phyloP scores from a whole-genome alignment of 2,329 filamentous ascomycete genomes.

The Bipolaris victoriae region DNA sequence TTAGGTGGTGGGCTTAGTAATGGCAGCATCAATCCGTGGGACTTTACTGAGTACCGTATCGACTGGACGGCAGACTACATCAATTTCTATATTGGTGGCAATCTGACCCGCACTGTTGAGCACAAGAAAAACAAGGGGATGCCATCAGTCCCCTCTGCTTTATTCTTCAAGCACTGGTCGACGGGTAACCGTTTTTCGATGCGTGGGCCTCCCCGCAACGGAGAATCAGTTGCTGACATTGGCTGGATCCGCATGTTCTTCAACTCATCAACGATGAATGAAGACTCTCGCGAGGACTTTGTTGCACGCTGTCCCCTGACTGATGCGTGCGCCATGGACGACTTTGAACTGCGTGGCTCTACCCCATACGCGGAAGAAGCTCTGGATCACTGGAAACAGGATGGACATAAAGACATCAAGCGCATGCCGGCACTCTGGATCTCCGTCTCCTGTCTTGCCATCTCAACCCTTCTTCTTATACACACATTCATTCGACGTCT shows the following conservation, averaged over 20 bases:
- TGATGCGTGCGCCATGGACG: slow-evolving; percentile 46
- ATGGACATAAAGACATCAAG: slow-evolving; percentile 26
- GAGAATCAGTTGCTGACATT: slow-evolving; percentile 51
- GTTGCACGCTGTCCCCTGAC: slow-evolving; percentile 11
- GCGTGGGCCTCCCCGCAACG: slow-evolving; percentile 51
- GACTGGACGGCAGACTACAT: slow-evolving; percentile 56
- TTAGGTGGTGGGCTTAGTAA: slow-evolving; percentile 37
- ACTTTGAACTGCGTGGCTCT: slow-evolving; percentile 44
- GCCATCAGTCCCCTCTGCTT: slow-evolving; percentile 51
- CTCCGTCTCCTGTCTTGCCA: slow-evolving; percentile 37
- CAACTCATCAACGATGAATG: slow-evolving; percentile 54
- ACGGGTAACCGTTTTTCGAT: slow-evolving; percentile 54
- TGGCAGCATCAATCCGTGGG: slow-evolving; percentile 49
- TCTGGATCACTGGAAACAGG: slow-evolving; percentile 41
- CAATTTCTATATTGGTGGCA: slow-evolving; percentile 52
- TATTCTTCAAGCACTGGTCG: slow-evolving; percentile 58
- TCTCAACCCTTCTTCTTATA: slow-evolving; percentile 38
- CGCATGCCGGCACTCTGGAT: slow-evolving; percentile 44
- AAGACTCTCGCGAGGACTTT: slow-evolving; percentile 12
- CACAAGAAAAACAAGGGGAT: slow-evolving; percentile 43
- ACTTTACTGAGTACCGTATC: slow-evolving; percentile 55
- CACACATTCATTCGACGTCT: slow-evolving; percentile 40
- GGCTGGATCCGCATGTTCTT: slow-evolving; percentile 59
- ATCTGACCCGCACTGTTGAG: slow-evolving; percentile 43
- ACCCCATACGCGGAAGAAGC: slow-evolving; percentile 32